Evolutionary conservation across 257 asterid genomes (phyloP).

Genomic region (Scutellaria baicalensis): DNA sequence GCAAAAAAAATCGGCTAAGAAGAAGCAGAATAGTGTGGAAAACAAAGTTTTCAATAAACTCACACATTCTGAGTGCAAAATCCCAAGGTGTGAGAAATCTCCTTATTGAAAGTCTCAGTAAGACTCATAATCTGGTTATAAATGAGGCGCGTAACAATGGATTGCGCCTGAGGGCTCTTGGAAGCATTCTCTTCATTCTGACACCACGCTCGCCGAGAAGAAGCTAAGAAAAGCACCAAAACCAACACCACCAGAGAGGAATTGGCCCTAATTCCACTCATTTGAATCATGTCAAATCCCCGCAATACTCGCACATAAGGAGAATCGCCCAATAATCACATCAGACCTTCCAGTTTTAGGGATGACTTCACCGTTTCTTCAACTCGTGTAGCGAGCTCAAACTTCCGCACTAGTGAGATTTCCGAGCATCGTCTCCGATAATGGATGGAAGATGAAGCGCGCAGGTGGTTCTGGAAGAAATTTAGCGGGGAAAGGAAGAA

Average conservation of each 20-base stretch:
- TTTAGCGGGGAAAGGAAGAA: constrained; percentile 1
- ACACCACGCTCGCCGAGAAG: constrained; percentile 36
- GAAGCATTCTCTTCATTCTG: constrained; percentile 45
- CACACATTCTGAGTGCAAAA: constrained; percentile 79
- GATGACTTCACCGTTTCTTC: background rate
- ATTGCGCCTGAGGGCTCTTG: constrained; percentile 40
- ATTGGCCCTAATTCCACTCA: constrained; percentile 63
- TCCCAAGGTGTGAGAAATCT: constrained; percentile 54
- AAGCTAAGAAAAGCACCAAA: constrained; percentile 38
- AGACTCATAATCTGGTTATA: constrained; percentile 73
- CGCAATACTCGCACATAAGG: constrained; percentile 26
- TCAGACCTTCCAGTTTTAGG: background rate
- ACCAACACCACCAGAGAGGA: constrained; percentile 41
- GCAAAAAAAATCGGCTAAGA: constrained; percentile 15
- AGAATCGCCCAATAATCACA: constrained; percentile 25
- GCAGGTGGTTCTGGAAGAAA: background rate
- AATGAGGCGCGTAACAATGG: constrained; percentile 62
- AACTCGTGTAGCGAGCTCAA: constrained; percentile 4
- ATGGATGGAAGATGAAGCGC: constrained; percentile 12
- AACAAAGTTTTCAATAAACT: constrained; percentile 28
- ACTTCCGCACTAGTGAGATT: background rate
- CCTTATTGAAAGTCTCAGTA: constrained; percentile 56
- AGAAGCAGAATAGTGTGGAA: constrained; percentile 11
- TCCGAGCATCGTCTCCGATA: constrained; percentile 8
- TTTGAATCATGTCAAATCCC: constrained; percentile 40